These are phyloP conservation scores for Tulasnella sp. DNA, from an alignment of 768 basidiomycete genomes.

Conservation along the genomic window DNA sequence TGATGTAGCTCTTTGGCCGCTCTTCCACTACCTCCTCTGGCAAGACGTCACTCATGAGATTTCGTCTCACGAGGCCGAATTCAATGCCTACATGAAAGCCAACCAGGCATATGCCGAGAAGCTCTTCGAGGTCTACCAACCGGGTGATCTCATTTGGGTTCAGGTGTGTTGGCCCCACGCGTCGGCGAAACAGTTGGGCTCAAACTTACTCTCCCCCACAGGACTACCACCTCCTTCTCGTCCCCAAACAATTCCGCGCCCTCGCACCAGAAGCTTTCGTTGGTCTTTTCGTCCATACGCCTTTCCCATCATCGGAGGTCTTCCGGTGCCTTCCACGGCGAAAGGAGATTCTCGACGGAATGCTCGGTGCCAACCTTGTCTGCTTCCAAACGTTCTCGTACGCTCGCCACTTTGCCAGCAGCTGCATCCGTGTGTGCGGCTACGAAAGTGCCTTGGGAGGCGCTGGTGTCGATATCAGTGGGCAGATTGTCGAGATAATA, in stretches of 20 bases:
- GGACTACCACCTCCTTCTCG: slow-evolving; percentile 91
- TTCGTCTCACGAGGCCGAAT: slow-evolving; percentile 68
- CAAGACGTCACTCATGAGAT: slow-evolving; percentile 89
- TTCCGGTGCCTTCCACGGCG: slow-evolving; percentile 86
- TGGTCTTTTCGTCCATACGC: slow-evolving; percentile 94
- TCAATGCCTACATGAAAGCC: slow-evolving; percentile 66
- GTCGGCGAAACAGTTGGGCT: background rate
- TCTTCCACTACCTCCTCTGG: slow-evolving; percentile 98
- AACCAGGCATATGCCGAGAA: slow-evolving; percentile 70
- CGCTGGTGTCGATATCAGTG: slow-evolving; percentile 50
- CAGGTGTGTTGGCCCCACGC: slow-evolving; percentile 27
- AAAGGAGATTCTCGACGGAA: slow-evolving; percentile 90
- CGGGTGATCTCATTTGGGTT: slow-evolving; percentile 89
- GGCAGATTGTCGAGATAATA: slow-evolving; percentile 66
- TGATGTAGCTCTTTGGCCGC: slow-evolving; percentile 75
- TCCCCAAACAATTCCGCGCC: slow-evolving; percentile 72
- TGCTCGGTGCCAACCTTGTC: slow-evolving; percentile 92
- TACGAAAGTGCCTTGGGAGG: slow-evolving; percentile 54
- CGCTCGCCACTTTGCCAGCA: slow-evolving; percentile 86
- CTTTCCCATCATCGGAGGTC: slow-evolving; percentile 93
- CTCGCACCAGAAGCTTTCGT: slow-evolving; percentile 49
- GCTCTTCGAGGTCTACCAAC: slow-evolving; percentile 63
- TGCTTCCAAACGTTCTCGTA: slow-evolving; percentile 96
- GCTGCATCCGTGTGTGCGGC: slow-evolving; percentile 91
- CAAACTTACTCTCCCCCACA: slow-evolving; percentile 17